phyloP scores from a whole-genome alignment of 2,329 filamentous ascomycete genomes.

The Colletotrichum sp. region DNA sequence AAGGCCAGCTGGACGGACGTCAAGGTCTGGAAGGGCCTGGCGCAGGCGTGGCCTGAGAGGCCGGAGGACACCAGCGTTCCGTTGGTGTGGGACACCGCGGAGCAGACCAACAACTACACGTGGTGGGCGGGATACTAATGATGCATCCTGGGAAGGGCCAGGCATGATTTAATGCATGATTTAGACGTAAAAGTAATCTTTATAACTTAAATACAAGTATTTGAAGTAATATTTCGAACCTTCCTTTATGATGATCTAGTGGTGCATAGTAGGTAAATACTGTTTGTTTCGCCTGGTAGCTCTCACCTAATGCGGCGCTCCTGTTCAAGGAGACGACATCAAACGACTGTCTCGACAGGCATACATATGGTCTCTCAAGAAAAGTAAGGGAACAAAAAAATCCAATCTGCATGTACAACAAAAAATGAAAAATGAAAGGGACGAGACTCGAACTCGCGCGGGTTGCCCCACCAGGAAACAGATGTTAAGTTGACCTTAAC shows the following conservation, averaged over 20 bases:
- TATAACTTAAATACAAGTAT: neutral
- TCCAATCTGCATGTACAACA: neutral
- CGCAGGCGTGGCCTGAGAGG: slow-evolving; percentile 20
- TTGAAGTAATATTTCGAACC: neutral
- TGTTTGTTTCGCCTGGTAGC: too few species aligned
- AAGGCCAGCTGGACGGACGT: slow-evolving; percentile 14
- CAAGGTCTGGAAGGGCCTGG: slow-evolving; percentile 17
- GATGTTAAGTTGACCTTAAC: slow-evolving; percentile 22
- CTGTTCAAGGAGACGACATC: too few species aligned
- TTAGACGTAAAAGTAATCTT: neutral
- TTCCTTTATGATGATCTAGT: neutral
- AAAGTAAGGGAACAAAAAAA: neutral
- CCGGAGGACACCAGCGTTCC: slow-evolving; percentile 15
- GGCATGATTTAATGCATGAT: neutral
- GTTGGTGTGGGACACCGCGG: slow-evolving; percentile 15
- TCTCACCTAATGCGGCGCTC: too few species aligned
- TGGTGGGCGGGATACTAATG: slow-evolving; percentile 20
- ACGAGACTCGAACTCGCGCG: slow-evolving; percentile 23
- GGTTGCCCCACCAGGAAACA: slow-evolving; percentile 22
- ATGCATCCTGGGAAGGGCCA: neutral
- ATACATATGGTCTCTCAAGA: too few species aligned
- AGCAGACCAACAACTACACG: slow-evolving; percentile 20
- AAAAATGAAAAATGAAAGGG: slow-evolving; percentile 15
- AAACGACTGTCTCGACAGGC: neutral
- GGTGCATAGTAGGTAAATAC: too few species aligned